A percentile compares a stretch with the other conserved stretches of the same genome.
Conservation (phyloP, 2,329 filamentous ascomycete genomes). For the Talaromyces sp. region DNA sequence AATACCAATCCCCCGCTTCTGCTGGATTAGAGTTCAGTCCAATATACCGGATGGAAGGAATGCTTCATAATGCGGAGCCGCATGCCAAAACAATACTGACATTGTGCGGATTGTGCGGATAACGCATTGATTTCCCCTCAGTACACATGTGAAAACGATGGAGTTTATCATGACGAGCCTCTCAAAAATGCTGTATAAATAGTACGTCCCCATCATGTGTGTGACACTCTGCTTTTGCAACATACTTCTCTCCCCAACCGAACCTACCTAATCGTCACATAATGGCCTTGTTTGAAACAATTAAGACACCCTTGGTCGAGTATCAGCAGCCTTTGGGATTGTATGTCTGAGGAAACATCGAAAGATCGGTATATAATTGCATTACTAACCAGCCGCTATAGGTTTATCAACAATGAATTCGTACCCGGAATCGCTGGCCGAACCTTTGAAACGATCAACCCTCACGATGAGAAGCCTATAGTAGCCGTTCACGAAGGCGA, state of each 20-base stretch:
- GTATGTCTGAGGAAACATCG: neutral
- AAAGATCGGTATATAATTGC: neutral
- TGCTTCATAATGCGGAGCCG: constrained; percentile 5
- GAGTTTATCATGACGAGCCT: neutral
- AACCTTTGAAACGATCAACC: constrained; percentile 91
- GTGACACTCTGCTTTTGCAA: neutral
- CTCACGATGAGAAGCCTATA: constrained; percentile 78
- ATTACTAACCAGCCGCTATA: constrained; percentile 7
- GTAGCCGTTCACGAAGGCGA: constrained; percentile 76
- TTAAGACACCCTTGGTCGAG: constrained; percentile 1
- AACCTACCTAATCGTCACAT: neutral
- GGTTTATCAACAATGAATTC: constrained; percentile 77
- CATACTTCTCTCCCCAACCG: neutral
- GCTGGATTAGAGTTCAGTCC: neutral
- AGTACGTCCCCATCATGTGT: neutral
- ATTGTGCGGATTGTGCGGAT: neutral
- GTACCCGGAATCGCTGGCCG: constrained; percentile 78
- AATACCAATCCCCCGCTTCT: neutral
- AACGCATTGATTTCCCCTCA: constrained; percentile 5
- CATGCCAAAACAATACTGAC: neutral
- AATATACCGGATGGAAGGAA: neutral
- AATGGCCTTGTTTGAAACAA: constrained; percentile 11
- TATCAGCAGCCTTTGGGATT: constrained; percentile 11
- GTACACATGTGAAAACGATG: neutral
- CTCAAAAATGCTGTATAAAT: constrained; percentile 8